Base-by-base conservation (phyloP, 768 basidiomycete species). In the Candolleomyces efflorescens region DNA sequence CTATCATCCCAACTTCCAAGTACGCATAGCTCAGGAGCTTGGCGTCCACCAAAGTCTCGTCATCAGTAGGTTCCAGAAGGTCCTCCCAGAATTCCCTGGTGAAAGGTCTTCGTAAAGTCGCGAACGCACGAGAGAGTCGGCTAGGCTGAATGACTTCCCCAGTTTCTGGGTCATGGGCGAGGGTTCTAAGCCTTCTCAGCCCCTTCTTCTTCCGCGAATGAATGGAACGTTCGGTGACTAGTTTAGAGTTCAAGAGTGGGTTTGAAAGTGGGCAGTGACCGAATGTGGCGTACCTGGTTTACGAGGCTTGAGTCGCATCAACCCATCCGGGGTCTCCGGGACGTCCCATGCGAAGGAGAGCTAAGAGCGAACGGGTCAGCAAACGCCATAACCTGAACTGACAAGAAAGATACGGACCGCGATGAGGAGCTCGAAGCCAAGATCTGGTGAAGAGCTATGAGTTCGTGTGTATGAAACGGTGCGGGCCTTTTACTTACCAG, bases 301-400 rank as follows among this genome's bases (percentile, higher is more conserved):
- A 22, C 86, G 81, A 12, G 86, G 86, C 23, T 68, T 72, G 75
- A 87, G 73, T 22, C 84, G 79, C 86, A 88, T 88, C 37, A 88
- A 68, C 24, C 84, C 84, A 63, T 87, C 85, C 32, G 68, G 63
- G 0, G 84, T 83, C 68, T 88, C 85, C 0, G 86, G 83, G 60
- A 82, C 75, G 66, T 88, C 86, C 86, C 86, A 88, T 0, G 86
- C 86, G 58, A 88, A 88, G 1, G 85, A 84, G 13, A 88, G 74
- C 83, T 85, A 59, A 2, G 41, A 37, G 6, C 11, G 36, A 26
- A 0, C 32, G 45, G 48, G 10, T 20, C 39, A 26, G 17, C 22
- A n/a, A 2, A 13, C 24, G n/a, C 7, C 11, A 24, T 27, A 27
- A 27, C 27, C 9, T 3, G 27, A 9, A 27, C 11, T 32, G n/a